A percentile compares a stretch with the other conserved stretches of the same genome.
phyloP scores from a whole-genome alignment of 208 protist genomes.

The Herpetomonas tarakana region DNA sequence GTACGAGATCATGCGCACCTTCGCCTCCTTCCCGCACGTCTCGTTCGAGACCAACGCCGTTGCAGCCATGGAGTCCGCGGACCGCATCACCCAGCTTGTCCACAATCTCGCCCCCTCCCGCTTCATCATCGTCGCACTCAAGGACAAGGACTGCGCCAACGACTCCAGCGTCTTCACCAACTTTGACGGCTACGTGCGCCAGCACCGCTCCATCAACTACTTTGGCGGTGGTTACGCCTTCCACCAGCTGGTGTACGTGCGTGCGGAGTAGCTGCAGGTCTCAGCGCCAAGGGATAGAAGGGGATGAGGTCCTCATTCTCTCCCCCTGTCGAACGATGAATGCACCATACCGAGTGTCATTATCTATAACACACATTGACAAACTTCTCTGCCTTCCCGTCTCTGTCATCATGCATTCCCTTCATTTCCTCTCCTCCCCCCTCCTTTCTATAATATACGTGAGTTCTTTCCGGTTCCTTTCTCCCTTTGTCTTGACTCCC shows the following conservation, averaged over 20 bases:
- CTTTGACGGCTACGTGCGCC: constrained; percentile 50
- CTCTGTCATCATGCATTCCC: neutral
- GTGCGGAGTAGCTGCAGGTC: constrained; percentile 7
- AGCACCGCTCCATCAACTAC: constrained; percentile 66
- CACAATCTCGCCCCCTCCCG: constrained; percentile 41
- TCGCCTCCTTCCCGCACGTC: constrained; percentile 30
- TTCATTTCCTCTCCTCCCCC: neutral
- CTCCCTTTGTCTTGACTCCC: constrained; percentile 4
- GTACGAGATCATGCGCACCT: constrained; percentile 74
- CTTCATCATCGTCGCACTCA: constrained; percentile 66
- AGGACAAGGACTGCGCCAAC: constrained; percentile 45
- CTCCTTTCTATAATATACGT: neutral
- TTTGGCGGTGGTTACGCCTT: constrained; percentile 82
- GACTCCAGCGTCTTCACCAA: constrained; percentile 22
- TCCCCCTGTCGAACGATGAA: neutral
- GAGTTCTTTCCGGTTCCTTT: constrained; percentile 8
- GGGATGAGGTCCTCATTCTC: constrained; percentile 1
- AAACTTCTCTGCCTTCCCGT: constrained; percentile 5
- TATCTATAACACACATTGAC: too few relatives aligned
- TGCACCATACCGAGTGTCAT: too few relatives aligned
- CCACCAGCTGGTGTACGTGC: constrained; percentile 64
- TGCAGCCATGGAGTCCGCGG: constrained; percentile 17
- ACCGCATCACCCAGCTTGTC: constrained; percentile 45
- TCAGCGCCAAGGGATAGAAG: neutral
- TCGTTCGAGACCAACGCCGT: constrained; percentile 79